Evolutionary conservation across 1,284 basidiomycete species (phyloP), one percentile per base, ranked within the genome.

Genomic region (Papiliotrema flavescens): DNA sequence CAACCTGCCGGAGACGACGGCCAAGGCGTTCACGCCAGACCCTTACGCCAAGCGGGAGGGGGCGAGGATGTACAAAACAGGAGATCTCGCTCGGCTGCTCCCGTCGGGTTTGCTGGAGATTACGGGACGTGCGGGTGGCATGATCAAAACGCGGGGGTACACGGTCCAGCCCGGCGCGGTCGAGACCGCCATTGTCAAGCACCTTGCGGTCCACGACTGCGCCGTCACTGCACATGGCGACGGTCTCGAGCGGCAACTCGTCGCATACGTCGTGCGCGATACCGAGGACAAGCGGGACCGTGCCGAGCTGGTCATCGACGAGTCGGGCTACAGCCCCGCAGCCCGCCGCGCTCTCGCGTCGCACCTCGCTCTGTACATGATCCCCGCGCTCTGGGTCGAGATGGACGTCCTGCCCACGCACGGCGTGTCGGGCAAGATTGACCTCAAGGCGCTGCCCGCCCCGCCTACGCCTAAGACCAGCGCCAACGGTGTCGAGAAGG

Each of bases 91-190:
- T 49, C 50, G 70, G 20, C n/a, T 58, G 17, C 22, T 55, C 19
- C 55, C 51, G 9, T 51, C 61, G 20, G 67, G 67, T 26, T 48
- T 69, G 19, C 60, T 71, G 51, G 68, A 72, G 47, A 71, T 72
- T 45, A 71, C 67, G 5, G 70, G 70, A 22, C 55, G 70, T 20
- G 64, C 69, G 9, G 70, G 70, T 9, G 70, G 66, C 11, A 71
- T 71, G 69, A 72, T 72, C 63, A 72, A 72, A 59, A 64, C 61
- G 26, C 59, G 70, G 19, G 70, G 70, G 20, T 72, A 72, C 55
- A 65, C 70, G 22, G 66, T 72, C 41, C 60, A 64, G 2, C 70
- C 70, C 19, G 65, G 44, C 37, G 62, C 52, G 15, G 70, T 72
- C 26, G 68, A 72, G 46, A 65, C 61, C 48, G 70, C 70, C 45